Percentiles rank a stretch among this genome's conserved stretches.
These are phyloP conservation scores for Candida ulmi DNA, from an alignment of 805 yeast genomes.

Conservation along the genomic window DNA sequence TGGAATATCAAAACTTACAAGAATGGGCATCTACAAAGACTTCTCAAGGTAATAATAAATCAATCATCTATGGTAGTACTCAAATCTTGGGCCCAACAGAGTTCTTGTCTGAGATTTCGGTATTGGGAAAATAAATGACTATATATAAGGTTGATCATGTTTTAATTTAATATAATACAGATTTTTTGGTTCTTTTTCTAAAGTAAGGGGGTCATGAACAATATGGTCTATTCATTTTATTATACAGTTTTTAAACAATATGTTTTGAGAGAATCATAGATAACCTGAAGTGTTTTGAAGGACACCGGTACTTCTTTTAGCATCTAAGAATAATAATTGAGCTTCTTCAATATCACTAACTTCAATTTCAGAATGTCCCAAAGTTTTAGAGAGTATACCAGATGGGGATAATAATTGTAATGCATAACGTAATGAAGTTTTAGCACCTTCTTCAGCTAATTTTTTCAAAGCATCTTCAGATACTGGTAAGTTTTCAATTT, in stretches of 20 bases:
- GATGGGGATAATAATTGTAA: slow-evolving; percentile 89
- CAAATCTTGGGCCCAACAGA: slow-evolving; percentile 64
- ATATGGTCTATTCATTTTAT: neutral
- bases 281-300: slow-evolving; percentile 35
- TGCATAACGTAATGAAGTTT: slow-evolving; percentile 85
- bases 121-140: slow-evolving; percentile 32
- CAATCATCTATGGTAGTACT: slow-evolving; percentile 84
- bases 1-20: slow-evolving; percentile 90
- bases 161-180: too few relatives aligned
- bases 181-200: too few relatives aligned
- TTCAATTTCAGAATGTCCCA: slow-evolving; percentile 63
- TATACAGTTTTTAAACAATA: neutral
- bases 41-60: slow-evolving; percentile 37
- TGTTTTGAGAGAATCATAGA: slow-evolving; percentile 19
- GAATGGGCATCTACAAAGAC: slow-evolving; percentile 61
- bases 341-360: slow-evolving; percentile 80
- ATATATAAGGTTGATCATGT: too few relatives aligned
- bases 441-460: slow-evolving; percentile 68
- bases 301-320: slow-evolving; percentile 71
- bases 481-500: slow-evolving; percentile 67
- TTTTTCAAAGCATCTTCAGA: slow-evolving; percentile 64
- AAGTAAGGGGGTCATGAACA: too few relatives aligned
- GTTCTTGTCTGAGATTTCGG: slow-evolving; percentile 61
- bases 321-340: slow-evolving; percentile 77
- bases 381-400: slow-evolving; percentile 70